A percentile compares a stretch with the other conserved stretches of the same genome.
Evolutionary conservation across 306 rosid species (phyloP).

Genomic region (Cyclanthera cordifolia): DNA sequence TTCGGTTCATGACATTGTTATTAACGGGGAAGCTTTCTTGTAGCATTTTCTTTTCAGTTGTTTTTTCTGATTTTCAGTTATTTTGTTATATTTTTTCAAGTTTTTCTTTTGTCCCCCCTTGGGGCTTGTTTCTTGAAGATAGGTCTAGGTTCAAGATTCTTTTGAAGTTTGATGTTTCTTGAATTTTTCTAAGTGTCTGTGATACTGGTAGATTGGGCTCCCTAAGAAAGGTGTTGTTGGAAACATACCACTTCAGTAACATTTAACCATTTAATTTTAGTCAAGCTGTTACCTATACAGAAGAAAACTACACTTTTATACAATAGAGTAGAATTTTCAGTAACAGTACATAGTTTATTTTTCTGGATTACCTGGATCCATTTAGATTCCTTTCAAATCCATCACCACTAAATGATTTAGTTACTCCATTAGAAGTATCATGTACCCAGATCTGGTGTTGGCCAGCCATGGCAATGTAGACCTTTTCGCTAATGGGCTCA

Average conservation of each 20-base stretch:
- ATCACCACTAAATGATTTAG: conserved; percentile 76
- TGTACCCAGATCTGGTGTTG: conserved; percentile 96
- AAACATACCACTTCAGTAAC: neutral
- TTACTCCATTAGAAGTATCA: conserved; percentile 42
- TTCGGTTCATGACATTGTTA: no score
- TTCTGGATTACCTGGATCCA: conserved; percentile 57
- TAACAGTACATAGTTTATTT: neutral
- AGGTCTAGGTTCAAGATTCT: neutral
- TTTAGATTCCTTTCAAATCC: conserved; percentile 90
- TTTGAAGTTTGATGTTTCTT: neutral
- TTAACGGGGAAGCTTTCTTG: no score
- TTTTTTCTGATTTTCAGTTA: no score
- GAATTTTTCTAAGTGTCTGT: neutral
- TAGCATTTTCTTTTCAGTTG: no score
- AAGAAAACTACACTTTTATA: neutral
- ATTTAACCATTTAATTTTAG: neutral
- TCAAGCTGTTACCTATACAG: neutral
- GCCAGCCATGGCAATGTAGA: conserved; percentile 95
- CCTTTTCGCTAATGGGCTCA: conserved; percentile 63
- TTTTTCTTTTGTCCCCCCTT: no score
- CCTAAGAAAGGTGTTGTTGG: neutral
- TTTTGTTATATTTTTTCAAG: no score
- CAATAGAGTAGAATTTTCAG: neutral
- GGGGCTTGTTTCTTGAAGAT: no score
- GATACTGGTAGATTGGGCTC: neutral